Base-by-base conservation (phyloP, 1,139 yeast genomes). In the Yamadazyma spencermartinsiae region DNA sequence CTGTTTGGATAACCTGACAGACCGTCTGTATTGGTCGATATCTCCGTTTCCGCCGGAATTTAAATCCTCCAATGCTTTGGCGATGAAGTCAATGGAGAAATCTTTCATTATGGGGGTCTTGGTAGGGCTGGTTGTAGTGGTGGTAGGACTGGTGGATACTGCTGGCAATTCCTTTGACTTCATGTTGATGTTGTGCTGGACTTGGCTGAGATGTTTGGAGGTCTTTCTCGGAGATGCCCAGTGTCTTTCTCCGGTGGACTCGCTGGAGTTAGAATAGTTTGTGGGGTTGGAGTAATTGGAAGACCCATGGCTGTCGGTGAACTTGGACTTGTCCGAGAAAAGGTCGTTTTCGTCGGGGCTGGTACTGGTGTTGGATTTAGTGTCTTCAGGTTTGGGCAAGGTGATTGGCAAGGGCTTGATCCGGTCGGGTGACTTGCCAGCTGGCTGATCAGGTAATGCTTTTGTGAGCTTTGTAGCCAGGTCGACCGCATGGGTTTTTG, bases 21-120 rank as follows among this genome's bases (percentile, higher is more conserved):
- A 66, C 43, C 63, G 55, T 45, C 76, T 58, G 52, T 60, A 73
- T 44, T 61, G 67, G 37, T 60, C 65, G 17, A 77, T 67, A 49
- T 77, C 82, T 10, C 84, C 83, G 48, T 78, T 69, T 0, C 84
- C 82, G n/a, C 82, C 83, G 3, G 75, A 62, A 51, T 81, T 82
- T 51, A 85, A 68, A 48, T 80, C 83, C 51, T 82, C 86, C 37
- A 85, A 40, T 62, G 89, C 65, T 70, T 81, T 53, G 61, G 82
- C 67, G 63, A 72, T 53, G 73, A 66, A 72, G 46, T 72, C 77
- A 24, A 72, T 67, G 3, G 75, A 68, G 43, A 72, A 72, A 45
- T 72, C 77, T 45, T 71, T 70, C 46, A 61, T 58, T 7, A 71
- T 60, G 10, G 74, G 74, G 17, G 69, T 63, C 31, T 51, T 52